Percentiles rank a stretch among this genome's conserved stretches.
Evolutionary conservation across 2,329 filamentous ascomycete species (phyloP).

Genomic region (Scolecobasidium constrictum): DNA sequence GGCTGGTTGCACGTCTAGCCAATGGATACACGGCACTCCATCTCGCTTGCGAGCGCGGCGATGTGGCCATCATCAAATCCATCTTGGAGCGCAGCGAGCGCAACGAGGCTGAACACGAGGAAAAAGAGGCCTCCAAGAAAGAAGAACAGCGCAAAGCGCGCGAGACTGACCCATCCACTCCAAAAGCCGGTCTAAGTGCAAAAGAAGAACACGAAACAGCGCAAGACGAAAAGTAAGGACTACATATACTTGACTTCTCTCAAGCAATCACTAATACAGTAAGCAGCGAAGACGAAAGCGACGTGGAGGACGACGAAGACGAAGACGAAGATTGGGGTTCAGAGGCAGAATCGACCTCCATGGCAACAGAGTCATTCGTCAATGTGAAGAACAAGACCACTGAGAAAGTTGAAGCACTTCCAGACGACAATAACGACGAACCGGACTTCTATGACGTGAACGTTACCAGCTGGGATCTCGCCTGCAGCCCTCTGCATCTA

Average conservation of each 20-base stretch:
- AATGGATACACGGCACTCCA: constrained; percentile 79
- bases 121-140: constrained; percentile 39
- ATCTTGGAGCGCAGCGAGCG: constrained; percentile 62
- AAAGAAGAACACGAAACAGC: not conserved
- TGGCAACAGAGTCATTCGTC: constrained; percentile 60
- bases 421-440: constrained; percentile 47
- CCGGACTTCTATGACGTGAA: constrained; percentile 75
- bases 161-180: constrained; percentile 15
- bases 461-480: constrained; percentile 67
- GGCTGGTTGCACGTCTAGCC: constrained; percentile 62
- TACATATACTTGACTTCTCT: constrained; percentile 11
- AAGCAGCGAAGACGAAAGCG: too few species aligned
- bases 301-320: constrained; percentile 20
- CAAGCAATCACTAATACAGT: too few species aligned
- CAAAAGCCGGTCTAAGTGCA: too few species aligned
- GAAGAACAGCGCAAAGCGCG: constrained; percentile 18
- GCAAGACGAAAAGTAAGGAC: too few species aligned
- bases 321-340: constrained; percentile 21
- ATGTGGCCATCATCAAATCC: constrained; percentile 56
- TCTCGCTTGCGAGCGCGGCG: constrained; percentile 61
- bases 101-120: constrained; percentile 57
- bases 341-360: constrained; percentile 20
- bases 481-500: constrained; percentile 64
- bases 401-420: constrained; percentile 31
- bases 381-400: constrained; percentile 48